Percentiles rank a stretch among this genome's conserved stretches.
phyloP scores from a whole-genome alignment of 1,139 yeast genomes.

The Scheffersomyces illinoinensis region DNA sequence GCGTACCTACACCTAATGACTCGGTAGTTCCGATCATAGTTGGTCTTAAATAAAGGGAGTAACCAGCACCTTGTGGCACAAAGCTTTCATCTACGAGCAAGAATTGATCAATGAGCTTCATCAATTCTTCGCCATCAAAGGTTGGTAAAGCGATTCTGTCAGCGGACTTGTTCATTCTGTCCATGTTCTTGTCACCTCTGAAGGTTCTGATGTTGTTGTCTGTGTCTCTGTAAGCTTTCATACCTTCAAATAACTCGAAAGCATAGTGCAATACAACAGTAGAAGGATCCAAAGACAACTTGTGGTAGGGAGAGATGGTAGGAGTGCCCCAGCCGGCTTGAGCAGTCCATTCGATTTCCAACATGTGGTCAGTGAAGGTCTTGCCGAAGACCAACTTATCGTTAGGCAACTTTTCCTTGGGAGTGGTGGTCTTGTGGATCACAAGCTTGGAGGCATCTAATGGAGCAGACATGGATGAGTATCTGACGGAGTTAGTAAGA shows the following conservation, averaged over 20 bases:
- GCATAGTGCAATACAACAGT: slow-evolving; percentile 91
- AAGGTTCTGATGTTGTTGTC: slow-evolving; percentile 75
- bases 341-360: slow-evolving; percentile 80
- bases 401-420: slow-evolving; percentile 68
- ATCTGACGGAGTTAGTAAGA: background rate
- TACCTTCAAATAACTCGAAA: slow-evolving; percentile 93
- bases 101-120: slow-evolving; percentile 72
- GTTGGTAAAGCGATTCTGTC: slow-evolving; percentile 83
- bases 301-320: slow-evolving; percentile 80
- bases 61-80: slow-evolving; percentile 84
- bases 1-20: slow-evolving; percentile 80
- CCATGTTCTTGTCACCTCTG: slow-evolving; percentile 91
- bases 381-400: slow-evolving; percentile 84
- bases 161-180: slow-evolving; percentile 85
- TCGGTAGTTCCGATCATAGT: slow-evolving; percentile 90
- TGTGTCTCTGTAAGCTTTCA: slow-evolving; percentile 84
- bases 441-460: slow-evolving; percentile 71
- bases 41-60: slow-evolving; percentile 90
- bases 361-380: slow-evolving; percentile 87
- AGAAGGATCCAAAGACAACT: slow-evolving; percentile 78
- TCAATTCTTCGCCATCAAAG: slow-evolving; percentile 75
- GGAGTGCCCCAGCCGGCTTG: slow-evolving; percentile 85
- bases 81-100: slow-evolving; percentile 71
- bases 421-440: slow-evolving; percentile 56
- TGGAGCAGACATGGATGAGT: slow-evolving; percentile 23